Percentiles rank a stretch among this genome's conserved stretches.
These are phyloP conservation scores for Trifolium subterraneum DNA, from an alignment of 306 rosid genomes.

Conservation along the genomic window DNA sequence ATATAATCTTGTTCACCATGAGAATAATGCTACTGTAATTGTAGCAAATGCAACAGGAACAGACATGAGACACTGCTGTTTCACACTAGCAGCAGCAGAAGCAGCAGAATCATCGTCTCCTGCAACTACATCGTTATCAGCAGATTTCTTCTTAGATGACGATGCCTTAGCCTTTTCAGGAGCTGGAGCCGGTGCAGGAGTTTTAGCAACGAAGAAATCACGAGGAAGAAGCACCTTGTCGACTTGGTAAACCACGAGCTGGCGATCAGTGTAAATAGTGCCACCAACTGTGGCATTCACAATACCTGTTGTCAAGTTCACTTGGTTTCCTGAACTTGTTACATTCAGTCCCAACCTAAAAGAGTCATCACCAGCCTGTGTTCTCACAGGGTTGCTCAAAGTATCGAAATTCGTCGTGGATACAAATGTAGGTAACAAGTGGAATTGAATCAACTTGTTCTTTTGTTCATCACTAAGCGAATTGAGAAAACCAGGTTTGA, in stretches of 20 bases:
- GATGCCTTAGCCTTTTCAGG: slow-evolving; percentile 39
- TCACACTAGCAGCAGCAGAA: slow-evolving; percentile 31
- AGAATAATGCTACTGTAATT: slow-evolving; percentile 16
- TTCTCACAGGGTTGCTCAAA: slow-evolving; percentile 68
- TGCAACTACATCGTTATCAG: slow-evolving; percentile 33
- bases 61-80: slow-evolving; percentile 31
- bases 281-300: slow-evolving; percentile 70
- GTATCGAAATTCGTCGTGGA: slow-evolving; percentile 66
- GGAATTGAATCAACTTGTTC: slow-evolving; percentile 71
- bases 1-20: slow-evolving; percentile 25
- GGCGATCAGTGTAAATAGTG: slow-evolving; percentile 62
- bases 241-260: slow-evolving; percentile 70
- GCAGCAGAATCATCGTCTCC: slow-evolving; percentile 40
- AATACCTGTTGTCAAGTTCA: slow-evolving; percentile 66
- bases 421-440: slow-evolving; percentile 58
- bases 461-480: slow-evolving; percentile 64
- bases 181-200: slow-evolving; percentile 63
- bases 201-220: slow-evolving; percentile 57
- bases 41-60: slow-evolving; percentile 32
- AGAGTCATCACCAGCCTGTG: slow-evolving; percentile 67
- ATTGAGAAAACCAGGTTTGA: slow-evolving; percentile 71
- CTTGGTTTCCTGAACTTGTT: slow-evolving; percentile 66
- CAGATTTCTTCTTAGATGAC: slow-evolving; percentile 54
- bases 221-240: slow-evolving; percentile 70
- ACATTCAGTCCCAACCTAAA: slow-evolving; percentile 65